A percentile compares a stretch with the other conserved stretches of the same genome.
These are phyloP conservation scores for Cladophialophora bantiana DNA, from an alignment of 2,329 filamentous ascomycete genomes.

Conservation along the genomic window DNA sequence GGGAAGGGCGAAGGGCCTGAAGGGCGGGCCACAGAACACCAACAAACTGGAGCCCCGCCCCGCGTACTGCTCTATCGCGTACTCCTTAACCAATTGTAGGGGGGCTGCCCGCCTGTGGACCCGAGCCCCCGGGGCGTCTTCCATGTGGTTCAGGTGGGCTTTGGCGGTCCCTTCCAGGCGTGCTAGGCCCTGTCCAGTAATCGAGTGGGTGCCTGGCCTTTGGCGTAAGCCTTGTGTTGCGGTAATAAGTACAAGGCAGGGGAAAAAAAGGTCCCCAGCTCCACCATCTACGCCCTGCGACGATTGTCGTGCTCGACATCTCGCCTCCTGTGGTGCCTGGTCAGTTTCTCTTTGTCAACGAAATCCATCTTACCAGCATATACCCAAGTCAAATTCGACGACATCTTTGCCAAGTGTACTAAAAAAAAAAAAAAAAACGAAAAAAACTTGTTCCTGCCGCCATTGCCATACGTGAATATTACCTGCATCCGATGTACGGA, in stretches of 20 bases:
- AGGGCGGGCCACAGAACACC: conserved; percentile 8
- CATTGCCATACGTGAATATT: not conserved
- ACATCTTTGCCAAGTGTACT: not conserved
- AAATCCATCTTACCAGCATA: not conserved
- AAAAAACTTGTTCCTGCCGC: not conserved
- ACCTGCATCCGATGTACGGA: too few species aligned
- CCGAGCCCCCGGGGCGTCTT: not conserved
- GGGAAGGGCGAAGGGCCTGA: conserved; percentile 10
- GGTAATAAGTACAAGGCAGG: not conserved
- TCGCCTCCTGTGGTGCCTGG: not conserved
- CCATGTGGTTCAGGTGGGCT: conserved; percentile 21
- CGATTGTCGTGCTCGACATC: conserved; percentile 3
- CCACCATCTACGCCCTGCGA: conserved; percentile 17
- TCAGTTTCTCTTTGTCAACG: conserved; percentile 27
- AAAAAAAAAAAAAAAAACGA: not conserved
- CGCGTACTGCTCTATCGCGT: not conserved
- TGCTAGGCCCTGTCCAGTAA: conserved; percentile 12
- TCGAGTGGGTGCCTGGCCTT: conserved; percentile 9
- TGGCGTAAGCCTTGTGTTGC: not conserved
- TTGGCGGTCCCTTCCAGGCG: conserved; percentile 4
- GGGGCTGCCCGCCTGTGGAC: not conserved
- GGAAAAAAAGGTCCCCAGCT: not conserved
- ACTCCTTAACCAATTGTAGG: not conserved
- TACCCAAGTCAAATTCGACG: conserved; percentile 14
- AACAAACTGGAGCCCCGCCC: not conserved